Conservation (phyloP, 2,329 filamentous ascomycete species). For the Diaporthe vaccinii region DNA sequence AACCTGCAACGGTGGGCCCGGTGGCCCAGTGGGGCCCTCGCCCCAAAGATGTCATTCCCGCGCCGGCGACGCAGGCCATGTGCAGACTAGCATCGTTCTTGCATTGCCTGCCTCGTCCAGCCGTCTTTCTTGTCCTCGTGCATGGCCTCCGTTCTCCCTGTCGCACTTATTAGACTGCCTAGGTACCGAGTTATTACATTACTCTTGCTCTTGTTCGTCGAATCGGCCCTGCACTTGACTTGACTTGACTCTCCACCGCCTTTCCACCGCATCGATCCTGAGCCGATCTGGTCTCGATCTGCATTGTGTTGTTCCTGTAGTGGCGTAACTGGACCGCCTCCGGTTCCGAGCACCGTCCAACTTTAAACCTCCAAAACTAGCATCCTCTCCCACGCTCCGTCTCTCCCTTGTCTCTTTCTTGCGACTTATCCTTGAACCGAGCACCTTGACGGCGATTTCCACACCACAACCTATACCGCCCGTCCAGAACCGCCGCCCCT, state of each 20-base stretch:
- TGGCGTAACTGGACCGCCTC: constrained; percentile 13
- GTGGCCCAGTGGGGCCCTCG: neutral
- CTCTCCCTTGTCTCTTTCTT: neutral
- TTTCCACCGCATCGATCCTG: constrained; percentile 2
- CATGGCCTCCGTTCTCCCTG: constrained; percentile 1
- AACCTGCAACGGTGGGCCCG: constrained; percentile 20
- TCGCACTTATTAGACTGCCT: neutral
- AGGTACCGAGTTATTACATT: neutral
- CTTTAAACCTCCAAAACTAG: neutral
- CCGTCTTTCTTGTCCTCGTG: constrained; percentile 17
- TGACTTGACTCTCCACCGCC: constrained; percentile 19
- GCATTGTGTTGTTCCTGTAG: neutral
- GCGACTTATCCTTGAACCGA: constrained; percentile 1
- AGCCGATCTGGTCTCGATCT: constrained; percentile 10
- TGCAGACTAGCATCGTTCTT: constrained; percentile 16
- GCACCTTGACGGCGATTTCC: neutral
- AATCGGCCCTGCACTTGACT: neutral
- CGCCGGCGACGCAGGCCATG: neutral
- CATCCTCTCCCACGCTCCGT: constrained; percentile 18
- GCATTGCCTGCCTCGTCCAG: constrained; percentile 14
- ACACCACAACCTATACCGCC: neutral
- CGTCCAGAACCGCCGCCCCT: neutral
- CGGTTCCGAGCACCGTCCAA: neutral
- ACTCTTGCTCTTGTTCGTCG: neutral
- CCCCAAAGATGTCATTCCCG: constrained; percentile 23